phyloP scores from a whole-genome alignment of 2,329 filamentous ascomycete species.

The Aspergillus sp. region DNA sequence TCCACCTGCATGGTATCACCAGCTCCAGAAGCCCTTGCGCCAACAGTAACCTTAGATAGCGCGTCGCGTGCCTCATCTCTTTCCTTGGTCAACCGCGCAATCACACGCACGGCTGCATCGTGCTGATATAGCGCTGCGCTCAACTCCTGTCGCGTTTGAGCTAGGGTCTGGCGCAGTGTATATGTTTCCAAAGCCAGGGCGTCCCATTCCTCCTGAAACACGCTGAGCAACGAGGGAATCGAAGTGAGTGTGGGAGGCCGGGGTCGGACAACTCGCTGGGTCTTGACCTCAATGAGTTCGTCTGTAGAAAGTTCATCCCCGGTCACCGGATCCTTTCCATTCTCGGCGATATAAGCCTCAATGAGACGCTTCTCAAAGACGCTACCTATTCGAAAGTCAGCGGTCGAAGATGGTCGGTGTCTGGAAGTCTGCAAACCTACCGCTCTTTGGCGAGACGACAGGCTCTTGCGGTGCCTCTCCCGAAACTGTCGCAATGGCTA shows the following conservation, averaged over 20 bases:
- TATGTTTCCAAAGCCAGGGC: constrained; percentile 88
- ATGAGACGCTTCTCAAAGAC: constrained; percentile 95
- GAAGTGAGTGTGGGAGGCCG: constrained; percentile 92
- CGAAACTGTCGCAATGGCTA: constrained; percentile 64
- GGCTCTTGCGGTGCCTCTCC: constrained; percentile 94
- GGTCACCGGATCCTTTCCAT: constrained; percentile 88
- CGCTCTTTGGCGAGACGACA: constrained; percentile 91
- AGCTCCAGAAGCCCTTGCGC: constrained; percentile 48
- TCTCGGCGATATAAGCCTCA: constrained; percentile 89
- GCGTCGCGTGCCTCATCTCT: constrained; percentile 89
- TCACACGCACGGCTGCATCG: constrained; percentile 93
- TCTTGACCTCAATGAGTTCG: constrained; percentile 85
- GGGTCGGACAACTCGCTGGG: constrained; percentile 78
- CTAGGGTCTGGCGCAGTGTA: constrained; percentile 83
- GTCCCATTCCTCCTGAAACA: constrained; percentile 99
- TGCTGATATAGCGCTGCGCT: constrained; percentile 94
- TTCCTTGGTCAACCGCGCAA: constrained; percentile 86
- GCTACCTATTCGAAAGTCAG: constrained; percentile 59
- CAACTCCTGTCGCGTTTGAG: constrained; percentile 88
- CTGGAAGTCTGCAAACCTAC: constrained; percentile 51
- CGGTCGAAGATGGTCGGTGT: constrained; percentile 13
- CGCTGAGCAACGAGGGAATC: constrained; percentile 87
- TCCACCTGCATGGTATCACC: constrained; percentile 95
- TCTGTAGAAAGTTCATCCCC: constrained; percentile 80
- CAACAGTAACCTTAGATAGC: constrained; percentile 79